Evolutionary conservation across 2,329 filamentous ascomycete genomes (phyloP), one percentile per base, ranked within the genome.

Genomic region (Phialophora macrospora): DNA sequence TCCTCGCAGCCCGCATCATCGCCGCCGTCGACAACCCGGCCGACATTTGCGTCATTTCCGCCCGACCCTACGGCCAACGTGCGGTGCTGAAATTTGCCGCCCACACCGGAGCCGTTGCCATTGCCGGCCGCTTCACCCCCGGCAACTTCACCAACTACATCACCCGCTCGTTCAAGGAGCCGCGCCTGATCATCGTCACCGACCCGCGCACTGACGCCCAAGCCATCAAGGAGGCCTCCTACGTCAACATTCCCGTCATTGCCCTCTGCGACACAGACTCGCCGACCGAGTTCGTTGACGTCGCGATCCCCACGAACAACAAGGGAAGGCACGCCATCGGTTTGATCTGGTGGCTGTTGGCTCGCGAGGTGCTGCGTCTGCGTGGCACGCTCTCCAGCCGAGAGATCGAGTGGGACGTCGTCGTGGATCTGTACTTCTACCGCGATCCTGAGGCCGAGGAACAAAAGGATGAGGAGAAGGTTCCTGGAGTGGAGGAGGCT

Each of bases 91-190:
- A 99, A 90, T 99, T 99, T 86, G 95, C 95, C 78, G 86, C 93
- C 73, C 95, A 99, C 90, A 99, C 95, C 74, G 95, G 95, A 81
- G 93, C 96, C 78, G 91, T 93, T 78, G 91, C 95, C 82, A 99
- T 99, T 79, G 96, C 95, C 78, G 95, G 95, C 86, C 95, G 95
- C 82, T 99, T 99, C 91, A 99, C 95, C 80, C 95, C 95, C 81
- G 95, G 95, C 91, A 97, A 94, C 84, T 99, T 99, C 90, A 99
- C 95, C 88, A 99, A 99, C 90, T 99, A 99, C 91, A 99, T 99
- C 90, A 99, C 96, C 83, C 94, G 95, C 80, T 98, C 95, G 73
- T 99, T 99, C 93, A 97, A 97, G 90, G 95, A 99, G 88, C 95
- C 95, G 80, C 96, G 96, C 83, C 88, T 99, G 80, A 98, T 99